These are phyloP conservation scores for Halteria grandinella DNA, from an alignment of 73 alveolate genomes.

Conservation along the genomic window DNA sequence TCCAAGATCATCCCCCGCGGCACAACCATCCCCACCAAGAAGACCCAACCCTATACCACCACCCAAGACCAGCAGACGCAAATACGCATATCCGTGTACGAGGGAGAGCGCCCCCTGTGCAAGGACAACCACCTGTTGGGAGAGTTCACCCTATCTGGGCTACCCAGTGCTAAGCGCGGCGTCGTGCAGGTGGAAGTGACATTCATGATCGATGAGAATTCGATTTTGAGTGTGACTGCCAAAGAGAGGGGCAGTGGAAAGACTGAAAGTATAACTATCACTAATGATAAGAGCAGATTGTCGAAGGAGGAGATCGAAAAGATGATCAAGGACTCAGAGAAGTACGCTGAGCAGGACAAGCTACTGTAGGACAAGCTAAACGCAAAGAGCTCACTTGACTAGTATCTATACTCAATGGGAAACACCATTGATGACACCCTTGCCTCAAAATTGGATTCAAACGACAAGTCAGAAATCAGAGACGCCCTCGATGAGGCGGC, in stretches of 20 bases:
- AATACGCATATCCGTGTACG: conserved; percentile 79
- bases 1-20: conserved; percentile 9
- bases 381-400: conserved; percentile 88
- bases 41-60: background rate
- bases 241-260: conserved; percentile 90
- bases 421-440: conserved; percentile 88
- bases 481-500: conserved; percentile 75
- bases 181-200: conserved; percentile 96
- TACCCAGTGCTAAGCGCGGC: conserved; percentile 98
- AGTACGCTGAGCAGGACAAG: conserved; percentile 92
- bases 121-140: conserved; percentile 82
- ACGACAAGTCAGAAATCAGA: conserved; percentile 69
- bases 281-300: conserved; percentile 96
- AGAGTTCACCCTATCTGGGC: conserved; percentile 91
- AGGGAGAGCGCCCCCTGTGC: conserved; percentile 95
- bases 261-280: conserved; percentile 91
- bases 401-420: conserved; percentile 85
- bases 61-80: conserved; percentile 14
- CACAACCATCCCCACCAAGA: conserved; percentile 2
- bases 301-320: conserved; percentile 92
- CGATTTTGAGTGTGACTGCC: conserved; percentile 86
- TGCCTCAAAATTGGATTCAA: conserved; percentile 56
- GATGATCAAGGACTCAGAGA: conserved; percentile 90
- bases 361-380: conserved; percentile 87
- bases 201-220: conserved; percentile 90